A percentile compares a stretch with the other conserved stretches of the same genome.
These are phyloP conservation scores for Chlorella ohadii DNA, from an alignment of 139 green algal species.

Conservation along the genomic window DNA sequence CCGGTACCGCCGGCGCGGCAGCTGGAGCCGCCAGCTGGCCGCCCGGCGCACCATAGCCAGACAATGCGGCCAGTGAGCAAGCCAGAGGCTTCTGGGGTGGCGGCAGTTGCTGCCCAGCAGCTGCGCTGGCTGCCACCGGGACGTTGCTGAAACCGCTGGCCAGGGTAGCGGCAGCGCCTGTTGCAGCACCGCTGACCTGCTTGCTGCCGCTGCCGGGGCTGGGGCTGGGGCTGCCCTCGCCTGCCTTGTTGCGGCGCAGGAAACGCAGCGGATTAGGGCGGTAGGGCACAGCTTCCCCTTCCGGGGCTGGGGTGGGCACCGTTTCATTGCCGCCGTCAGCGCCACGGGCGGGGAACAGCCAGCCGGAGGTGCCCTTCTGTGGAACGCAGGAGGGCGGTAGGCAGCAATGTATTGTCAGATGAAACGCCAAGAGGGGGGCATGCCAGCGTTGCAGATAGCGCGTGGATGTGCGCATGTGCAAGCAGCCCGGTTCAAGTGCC, in stretches of 20 bases:
- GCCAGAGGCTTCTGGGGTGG: no score
- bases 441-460: no score
- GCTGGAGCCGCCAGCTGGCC: background rate
- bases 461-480: no score
- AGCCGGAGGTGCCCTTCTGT: slow-evolving; percentile 31
- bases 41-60: background rate
- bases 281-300: background rate
- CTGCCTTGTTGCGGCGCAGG: slow-evolving; percentile 34
- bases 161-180: background rate
- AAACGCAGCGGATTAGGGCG: slow-evolving; percentile 13
- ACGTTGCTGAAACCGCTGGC: no score
- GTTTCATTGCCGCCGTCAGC: background rate
- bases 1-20: background rate
- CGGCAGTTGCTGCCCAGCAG: no score
- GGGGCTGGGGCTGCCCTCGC: background rate
- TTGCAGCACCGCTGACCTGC: no score
- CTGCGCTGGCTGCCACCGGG: no score
- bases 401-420: no score
- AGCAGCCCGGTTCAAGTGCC: no score
- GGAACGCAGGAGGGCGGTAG: background rate
- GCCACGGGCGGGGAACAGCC: slow-evolving; percentile 23
- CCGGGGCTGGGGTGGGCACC: background rate
- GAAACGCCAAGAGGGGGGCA: no score
- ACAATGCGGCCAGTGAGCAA: no score
- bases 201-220: background rate